phyloP scores from a whole-genome alignment of 805 yeast species.

The Ogataea ramenticola region DNA sequence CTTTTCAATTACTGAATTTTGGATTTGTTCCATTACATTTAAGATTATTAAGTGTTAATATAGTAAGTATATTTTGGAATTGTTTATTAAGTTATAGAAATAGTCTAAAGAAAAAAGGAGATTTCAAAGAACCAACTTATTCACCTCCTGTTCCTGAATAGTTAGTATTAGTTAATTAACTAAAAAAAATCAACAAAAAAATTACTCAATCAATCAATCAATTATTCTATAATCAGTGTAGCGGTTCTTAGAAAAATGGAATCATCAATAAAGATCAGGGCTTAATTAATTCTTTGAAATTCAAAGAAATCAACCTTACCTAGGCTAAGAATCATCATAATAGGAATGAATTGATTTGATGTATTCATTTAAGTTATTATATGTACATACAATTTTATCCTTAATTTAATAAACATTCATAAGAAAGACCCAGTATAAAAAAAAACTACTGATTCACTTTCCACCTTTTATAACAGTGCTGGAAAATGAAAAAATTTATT shows the following conservation, averaged over 20 bases:
- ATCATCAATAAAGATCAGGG: neutral
- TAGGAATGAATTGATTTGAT: too few species aligned
- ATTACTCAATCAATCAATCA: too few species aligned
- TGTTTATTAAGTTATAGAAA: conserved; percentile 64
- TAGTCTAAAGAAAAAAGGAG: conserved; percentile 9
- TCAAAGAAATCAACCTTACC: neutral
- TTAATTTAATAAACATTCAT: too few species aligned
- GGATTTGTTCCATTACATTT: conserved; percentile 65
- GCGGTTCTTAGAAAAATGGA: conserved; percentile 15
- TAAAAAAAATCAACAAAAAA: neutral
- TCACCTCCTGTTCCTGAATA: conserved; percentile 34
- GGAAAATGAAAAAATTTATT: too few species aligned
- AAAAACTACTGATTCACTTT: too few species aligned
- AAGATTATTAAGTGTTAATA: conserved; percentile 61
- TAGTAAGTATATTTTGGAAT: conserved; percentile 78
- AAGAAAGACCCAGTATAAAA: too few species aligned
- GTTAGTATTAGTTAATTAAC: neutral
- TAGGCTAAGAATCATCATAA: conserved; percentile 1
- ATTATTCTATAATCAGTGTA: conserved; percentile 12
- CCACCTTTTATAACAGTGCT: too few species aligned
- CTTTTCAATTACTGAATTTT: conserved; percentile 75
- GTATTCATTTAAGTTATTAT: too few species aligned
- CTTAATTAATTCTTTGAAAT: neutral
- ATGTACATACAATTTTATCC: too few species aligned
- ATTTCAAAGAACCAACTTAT: conserved; percentile 19